phyloP scores from a whole-genome alignment of 352 stramenopile species.

The Phytophthora hibernalis region DNA sequence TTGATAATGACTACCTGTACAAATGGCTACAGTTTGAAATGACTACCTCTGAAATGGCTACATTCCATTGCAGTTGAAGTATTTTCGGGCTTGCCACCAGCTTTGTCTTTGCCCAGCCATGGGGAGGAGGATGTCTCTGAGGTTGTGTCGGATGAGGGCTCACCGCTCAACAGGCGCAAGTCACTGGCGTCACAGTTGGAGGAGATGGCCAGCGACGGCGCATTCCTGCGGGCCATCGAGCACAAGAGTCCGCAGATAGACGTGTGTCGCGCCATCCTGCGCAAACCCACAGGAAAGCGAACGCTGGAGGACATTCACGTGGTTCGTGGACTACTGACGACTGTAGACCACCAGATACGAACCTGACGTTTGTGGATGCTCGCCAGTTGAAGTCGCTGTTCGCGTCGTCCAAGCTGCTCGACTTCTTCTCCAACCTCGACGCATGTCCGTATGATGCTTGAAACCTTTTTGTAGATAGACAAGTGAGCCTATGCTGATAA shows the following conservation, averaged over 20 bases:
- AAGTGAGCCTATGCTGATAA: background rate
- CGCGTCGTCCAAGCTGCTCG: conserved; percentile 71
- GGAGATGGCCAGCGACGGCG: conserved; percentile 45
- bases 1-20: conserved; percentile 29
- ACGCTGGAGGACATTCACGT: conserved; percentile 81
- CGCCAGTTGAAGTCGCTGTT: conserved; percentile 80
- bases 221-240: conserved; percentile 51
- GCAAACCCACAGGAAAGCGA: conserved; percentile 56
- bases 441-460: conserved; percentile 52
- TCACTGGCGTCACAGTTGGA: conserved; percentile 63
- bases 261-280: conserved; percentile 60
- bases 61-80: background rate
- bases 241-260: conserved; percentile 59
- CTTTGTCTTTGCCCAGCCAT: conserved; percentile 8
- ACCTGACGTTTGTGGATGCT: background rate
- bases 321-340: conserved; percentile 31
- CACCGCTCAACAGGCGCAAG: conserved; percentile 22
- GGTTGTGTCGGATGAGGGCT: background rate
- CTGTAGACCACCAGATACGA: background rate
- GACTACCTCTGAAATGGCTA: conserved; percentile 15
- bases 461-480: conserved; percentile 1
- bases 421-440: conserved; percentile 86
- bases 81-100: background rate
- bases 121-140: conserved; percentile 9
- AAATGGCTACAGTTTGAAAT: conserved; percentile 8